Base-by-base conservation (phyloP, 371 early-diverging fungal genomes). In the Homolaphlyctis polyrhiza region DNA sequence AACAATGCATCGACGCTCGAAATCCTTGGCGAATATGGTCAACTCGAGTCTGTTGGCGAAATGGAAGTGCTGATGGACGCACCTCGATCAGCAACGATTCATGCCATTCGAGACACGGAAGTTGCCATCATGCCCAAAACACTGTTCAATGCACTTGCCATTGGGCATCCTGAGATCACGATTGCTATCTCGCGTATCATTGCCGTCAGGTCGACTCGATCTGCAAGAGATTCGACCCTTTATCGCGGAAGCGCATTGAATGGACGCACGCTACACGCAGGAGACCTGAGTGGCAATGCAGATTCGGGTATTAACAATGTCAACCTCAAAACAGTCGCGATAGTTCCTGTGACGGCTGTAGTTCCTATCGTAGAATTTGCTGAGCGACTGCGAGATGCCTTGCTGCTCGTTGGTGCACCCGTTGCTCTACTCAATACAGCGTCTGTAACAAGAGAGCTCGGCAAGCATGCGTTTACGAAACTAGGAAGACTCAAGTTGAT, bases 101-200 rank as follows among this genome's bases (percentile, higher is more conserved):
- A 97, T 68, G 97, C 98, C 5, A 98, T 98, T 65, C 90, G 98
- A 48, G 97, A 97, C 71, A 87, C 95, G 0, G 97, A 98, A 71
- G 80, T 97, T 14, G 94, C 95, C 16, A 83, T 93, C n/a, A 89
- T 98, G 83, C 98, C 98, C 0, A 92, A 90, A 60, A 90, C 93
- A 0, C 79, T 98, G 45, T 95, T 98, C 75, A 89, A 92, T 63
- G 90, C 96, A 4, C 82, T 98, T 33, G 89, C 95, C 21, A 70
- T 87, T 52, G 80, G 88, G 14, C 90, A 96, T 67, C 97, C 98
- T 0, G 90, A 89, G 58, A 91, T 97, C 62, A 93, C 94, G 0
- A 81, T 98, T 45, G 89, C 92, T 39, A 90, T 98, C 23, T 89
- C 94, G 29, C 86, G 94, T 8, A 85, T 96, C 71, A 89, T 98